These are phyloP conservation scores for Sphagnum fallax DNA, from an alignment of 228 moss, liverwort and hornwort genomes.

Conservation along the genomic window DNA sequence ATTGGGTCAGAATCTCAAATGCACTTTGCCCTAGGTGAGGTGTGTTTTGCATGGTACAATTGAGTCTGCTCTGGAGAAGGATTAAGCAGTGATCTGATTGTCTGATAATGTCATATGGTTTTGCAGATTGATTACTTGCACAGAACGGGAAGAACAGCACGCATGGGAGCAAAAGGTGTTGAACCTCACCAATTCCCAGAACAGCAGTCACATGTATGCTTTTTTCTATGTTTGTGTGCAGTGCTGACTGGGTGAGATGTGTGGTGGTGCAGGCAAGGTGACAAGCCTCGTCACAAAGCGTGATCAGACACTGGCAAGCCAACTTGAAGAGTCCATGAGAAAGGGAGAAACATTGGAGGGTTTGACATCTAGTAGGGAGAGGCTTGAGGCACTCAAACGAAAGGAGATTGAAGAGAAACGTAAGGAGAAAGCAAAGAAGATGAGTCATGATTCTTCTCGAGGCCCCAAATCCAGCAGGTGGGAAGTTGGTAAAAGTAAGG, in stretches of 20 bases:
- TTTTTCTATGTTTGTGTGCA: not conserved
- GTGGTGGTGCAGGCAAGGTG: slow-evolving; percentile 59
- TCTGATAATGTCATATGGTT: no score
- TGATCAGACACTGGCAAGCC: slow-evolving; percentile 73
- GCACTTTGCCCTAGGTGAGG: not conserved
- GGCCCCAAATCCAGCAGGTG: slow-evolving; percentile 40
- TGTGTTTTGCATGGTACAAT: not conserved
- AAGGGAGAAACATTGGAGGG: slow-evolving; percentile 78
- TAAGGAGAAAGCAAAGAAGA: slow-evolving; percentile 41
- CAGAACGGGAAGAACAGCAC: slow-evolving; percentile 93
- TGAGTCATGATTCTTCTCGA: slow-evolving; percentile 26
- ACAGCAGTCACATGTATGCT: not conserved
- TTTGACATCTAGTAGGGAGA: slow-evolving; percentile 70
- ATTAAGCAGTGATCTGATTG: no score
- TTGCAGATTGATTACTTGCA: slow-evolving; percentile 93
- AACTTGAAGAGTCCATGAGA: slow-evolving; percentile 88
- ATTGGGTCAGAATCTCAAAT: not conserved
- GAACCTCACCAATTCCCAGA: no score
- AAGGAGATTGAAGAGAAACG: slow-evolving; percentile 55
- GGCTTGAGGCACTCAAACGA: slow-evolving; percentile 53
- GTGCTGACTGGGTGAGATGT: not conserved
- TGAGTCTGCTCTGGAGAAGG: no score
- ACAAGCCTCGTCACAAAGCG: slow-evolving; percentile 84
- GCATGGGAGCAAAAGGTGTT: slow-evolving; percentile 95
- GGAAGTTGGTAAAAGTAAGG: slow-evolving; percentile 18